These are phyloP conservation scores for Inga leiocalycina DNA, from an alignment of 306 rosid species.

Conservation along the genomic window DNA sequence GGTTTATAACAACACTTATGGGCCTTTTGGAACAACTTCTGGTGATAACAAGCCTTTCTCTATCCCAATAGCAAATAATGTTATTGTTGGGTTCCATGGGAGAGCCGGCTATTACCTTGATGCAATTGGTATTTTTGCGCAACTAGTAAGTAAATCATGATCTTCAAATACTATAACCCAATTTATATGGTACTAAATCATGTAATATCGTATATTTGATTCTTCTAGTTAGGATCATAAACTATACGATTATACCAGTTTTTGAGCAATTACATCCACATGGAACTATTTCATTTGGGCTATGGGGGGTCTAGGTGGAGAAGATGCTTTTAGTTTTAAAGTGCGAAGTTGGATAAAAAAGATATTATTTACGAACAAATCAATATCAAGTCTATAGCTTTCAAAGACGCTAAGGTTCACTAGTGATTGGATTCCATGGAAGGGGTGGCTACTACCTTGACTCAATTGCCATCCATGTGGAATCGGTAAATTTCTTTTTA, in stretches of 20 bases:
- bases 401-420: not conserved
- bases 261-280: not conserved
- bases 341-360: constrained; percentile 1
- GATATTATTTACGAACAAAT: not conserved
- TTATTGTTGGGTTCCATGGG: not conserved
- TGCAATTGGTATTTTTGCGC: not conserved
- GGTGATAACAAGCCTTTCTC: not conserved
- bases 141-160: not conserved
- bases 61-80: not conserved
- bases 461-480: not conserved
- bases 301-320: not conserved
- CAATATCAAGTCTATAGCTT: not conserved
- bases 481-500: not conserved
- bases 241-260: not conserved
- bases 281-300: not conserved
- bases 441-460: not conserved
- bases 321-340: not conserved
- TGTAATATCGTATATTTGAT: not conserved
- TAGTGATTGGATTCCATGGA: not conserved
- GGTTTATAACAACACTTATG: not conserved
- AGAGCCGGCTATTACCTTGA: not conserved
- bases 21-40: not conserved
- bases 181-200: not conserved
- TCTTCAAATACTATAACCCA: too few relatives aligned
- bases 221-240: not conserved